These are phyloP conservation scores for Nothophoma quercina DNA, from an alignment of 2,329 filamentous ascomycete genomes.

Conservation along the genomic window DNA sequence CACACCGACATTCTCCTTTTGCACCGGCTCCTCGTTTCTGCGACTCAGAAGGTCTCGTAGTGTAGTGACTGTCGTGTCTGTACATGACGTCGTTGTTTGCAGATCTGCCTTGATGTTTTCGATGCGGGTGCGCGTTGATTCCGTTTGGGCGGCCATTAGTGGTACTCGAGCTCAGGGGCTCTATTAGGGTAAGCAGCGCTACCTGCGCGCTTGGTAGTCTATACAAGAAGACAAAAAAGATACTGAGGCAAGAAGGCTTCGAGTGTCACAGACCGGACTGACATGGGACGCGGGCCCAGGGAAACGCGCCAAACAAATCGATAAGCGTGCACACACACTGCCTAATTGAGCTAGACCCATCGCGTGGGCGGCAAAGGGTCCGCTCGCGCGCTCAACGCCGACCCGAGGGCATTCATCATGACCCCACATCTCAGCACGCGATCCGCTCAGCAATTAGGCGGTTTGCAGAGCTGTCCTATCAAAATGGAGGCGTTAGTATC, in stretches of 20 bases:
- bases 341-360: neutral
- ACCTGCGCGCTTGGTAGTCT: slow-evolving; percentile 15
- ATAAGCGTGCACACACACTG: slow-evolving; percentile 16
- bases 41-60: slow-evolving; percentile 56
- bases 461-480: neutral
- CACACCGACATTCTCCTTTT: slow-evolving; percentile 43
- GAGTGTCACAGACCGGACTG: slow-evolving; percentile 7
- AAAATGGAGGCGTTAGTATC: neutral
- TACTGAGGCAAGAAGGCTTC: slow-evolving; percentile 6
- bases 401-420: neutral
- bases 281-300: slow-evolving; percentile 10
- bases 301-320: slow-evolving; percentile 17
- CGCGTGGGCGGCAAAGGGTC: slow-evolving; percentile 1
- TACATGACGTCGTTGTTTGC: slow-evolving; percentile 58
- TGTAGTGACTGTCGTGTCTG: slow-evolving; percentile 54
- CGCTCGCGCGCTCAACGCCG: neutral
- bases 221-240: slow-evolving; percentile 14
- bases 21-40: slow-evolving; percentile 42
- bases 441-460: slow-evolving; percentile 4
- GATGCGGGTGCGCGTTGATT: slow-evolving; percentile 53
- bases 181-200: slow-evolving; percentile 17
- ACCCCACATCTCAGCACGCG: slow-evolving; percentile 20
- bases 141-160: slow-evolving; percentile 40
- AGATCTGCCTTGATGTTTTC: slow-evolving; percentile 59
- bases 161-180: slow-evolving; percentile 14